phyloP scores from a whole-genome alignment of 306 rosid species.

The Lathyrus aphaca region DNA sequence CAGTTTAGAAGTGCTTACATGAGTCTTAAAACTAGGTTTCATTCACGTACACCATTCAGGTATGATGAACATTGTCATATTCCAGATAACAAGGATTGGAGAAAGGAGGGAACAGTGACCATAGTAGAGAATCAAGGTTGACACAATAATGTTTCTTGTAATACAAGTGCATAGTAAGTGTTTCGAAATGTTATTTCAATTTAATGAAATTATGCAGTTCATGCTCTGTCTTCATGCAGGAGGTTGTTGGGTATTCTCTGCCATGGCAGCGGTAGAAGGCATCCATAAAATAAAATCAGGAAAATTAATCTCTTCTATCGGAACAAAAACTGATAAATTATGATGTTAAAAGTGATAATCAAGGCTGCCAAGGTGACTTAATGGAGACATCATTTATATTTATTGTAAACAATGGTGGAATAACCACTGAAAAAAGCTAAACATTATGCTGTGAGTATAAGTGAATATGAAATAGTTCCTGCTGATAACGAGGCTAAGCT shows the following conservation, averaged over 20 bases:
- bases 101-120: slow-evolving; percentile 65
- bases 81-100: slow-evolving; percentile 67
- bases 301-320: slow-evolving; percentile 58
- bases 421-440: slow-evolving; percentile 48
- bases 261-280: slow-evolving; percentile 86
- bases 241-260: slow-evolving; percentile 87
- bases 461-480: slow-evolving; percentile 63
- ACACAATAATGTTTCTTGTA: slow-evolving; percentile 59
- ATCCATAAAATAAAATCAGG: slow-evolving; percentile 67
- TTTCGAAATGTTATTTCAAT: not conserved
- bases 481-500: slow-evolving; percentile 49
- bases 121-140: slow-evolving; percentile 67
- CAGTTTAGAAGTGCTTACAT: slow-evolving; percentile 50
- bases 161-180: not conserved
- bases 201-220: slow-evolving; percentile 14
- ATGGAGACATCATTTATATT: slow-evolving; percentile 68
- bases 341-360: slow-evolving; percentile 50
- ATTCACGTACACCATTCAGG: slow-evolving; percentile 40
- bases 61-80: slow-evolving; percentile 33
- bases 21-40: slow-evolving; percentile 38
- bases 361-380: slow-evolving; percentile 72
- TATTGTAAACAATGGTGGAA: slow-evolving; percentile 50
- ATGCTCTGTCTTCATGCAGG: slow-evolving; percentile 45
- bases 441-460: slow-evolving; percentile 43
- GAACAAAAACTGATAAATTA: slow-evolving; percentile 81